Percentiles rank a stretch among this genome's conserved stretches.
These are phyloP conservation scores for Monascus ruber DNA, from an alignment of 2,329 filamentous ascomycete species.

Conservation along the genomic window DNA sequence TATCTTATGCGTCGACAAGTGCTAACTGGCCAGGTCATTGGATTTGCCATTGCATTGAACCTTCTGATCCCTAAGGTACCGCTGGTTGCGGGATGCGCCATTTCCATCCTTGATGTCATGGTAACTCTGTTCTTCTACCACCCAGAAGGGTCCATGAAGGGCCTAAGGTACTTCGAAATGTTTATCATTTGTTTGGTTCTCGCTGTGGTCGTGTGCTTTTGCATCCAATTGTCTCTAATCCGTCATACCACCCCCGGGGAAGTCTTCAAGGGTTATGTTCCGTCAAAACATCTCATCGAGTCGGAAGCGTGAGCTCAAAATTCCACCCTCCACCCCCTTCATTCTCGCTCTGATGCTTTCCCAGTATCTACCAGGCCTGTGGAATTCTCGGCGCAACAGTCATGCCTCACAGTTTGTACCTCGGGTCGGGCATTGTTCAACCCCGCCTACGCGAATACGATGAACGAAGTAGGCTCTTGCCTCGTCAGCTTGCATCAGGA, in stretches of 20 bases:
- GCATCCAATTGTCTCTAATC: conserved; percentile 37
- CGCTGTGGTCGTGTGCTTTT: conserved; percentile 38
- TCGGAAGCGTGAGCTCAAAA: conserved; percentile 26
- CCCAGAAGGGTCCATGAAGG: conserved; percentile 19
- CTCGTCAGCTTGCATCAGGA: conserved; percentile 45
- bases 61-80: conserved; percentile 37
- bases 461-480: conserved; percentile 8
- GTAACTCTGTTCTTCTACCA: conserved; percentile 38
- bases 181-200: conserved; percentile 37
- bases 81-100: conserved; percentile 35
- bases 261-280: conserved; percentile 37
- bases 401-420: conserved; percentile 40
- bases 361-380: conserved; percentile 30
- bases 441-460: conserved; percentile 29
- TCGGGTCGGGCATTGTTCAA: conserved; percentile 38
- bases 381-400: conserved; percentile 32
- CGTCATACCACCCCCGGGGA: conserved; percentile 28
- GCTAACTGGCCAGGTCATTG: conserved; percentile 27
- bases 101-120: conserved; percentile 37
- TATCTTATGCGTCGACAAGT: too few species aligned
- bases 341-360: too few species aligned
- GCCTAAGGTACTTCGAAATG: conserved; percentile 29
- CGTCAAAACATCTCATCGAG: too few species aligned
- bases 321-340: too few species aligned
- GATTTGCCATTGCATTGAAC: conserved; percentile 39